Percentiles rank a stretch among this genome's conserved stretches.
These are phyloP conservation scores for Zygotorulaspora florentina DNA, from an alignment of 805 yeast species.

Conservation along the genomic window DNA sequence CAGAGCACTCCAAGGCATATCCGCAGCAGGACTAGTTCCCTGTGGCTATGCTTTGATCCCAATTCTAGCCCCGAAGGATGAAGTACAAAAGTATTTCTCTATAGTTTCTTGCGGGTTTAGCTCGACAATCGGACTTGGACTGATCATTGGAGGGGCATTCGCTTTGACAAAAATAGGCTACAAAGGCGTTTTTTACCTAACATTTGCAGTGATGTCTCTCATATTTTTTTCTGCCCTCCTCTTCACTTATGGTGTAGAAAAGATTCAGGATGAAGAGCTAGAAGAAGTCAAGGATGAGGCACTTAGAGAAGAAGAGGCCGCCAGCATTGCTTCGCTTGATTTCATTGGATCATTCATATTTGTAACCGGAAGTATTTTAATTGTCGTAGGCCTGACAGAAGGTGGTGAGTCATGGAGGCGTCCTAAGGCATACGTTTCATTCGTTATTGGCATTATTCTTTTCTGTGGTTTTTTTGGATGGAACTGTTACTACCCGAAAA, in stretches of 20 bases:
- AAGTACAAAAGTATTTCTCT: constrained; percentile 29
- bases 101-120: constrained; percentile 28
- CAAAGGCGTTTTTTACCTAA: constrained; percentile 38
- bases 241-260: constrained; percentile 31
- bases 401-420: constrained; percentile 43
- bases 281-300: constrained; percentile 3
- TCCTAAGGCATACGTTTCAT: constrained; percentile 41
- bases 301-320: constrained; percentile 7
- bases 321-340: constrained; percentile 31
- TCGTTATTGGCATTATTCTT: constrained; percentile 38
- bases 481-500: constrained; percentile 22
- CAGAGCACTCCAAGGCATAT: constrained; percentile 44
- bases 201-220: constrained; percentile 33
- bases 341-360: constrained; percentile 35
- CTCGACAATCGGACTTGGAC: constrained; percentile 39
- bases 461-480: constrained; percentile 33
- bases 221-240: constrained; percentile 26
- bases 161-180: constrained; percentile 37
- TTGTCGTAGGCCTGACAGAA: constrained; percentile 44
- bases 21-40: constrained; percentile 42
- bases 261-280: constrained; percentile 20
- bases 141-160: constrained; percentile 45
- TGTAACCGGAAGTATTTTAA: constrained; percentile 36
- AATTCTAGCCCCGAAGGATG: constrained; percentile 28
- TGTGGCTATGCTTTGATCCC: constrained; percentile 36